Base-by-base conservation (phyloP, 2,329 filamentous ascomycete genomes). In the Ceratocystis papillata region DNA sequence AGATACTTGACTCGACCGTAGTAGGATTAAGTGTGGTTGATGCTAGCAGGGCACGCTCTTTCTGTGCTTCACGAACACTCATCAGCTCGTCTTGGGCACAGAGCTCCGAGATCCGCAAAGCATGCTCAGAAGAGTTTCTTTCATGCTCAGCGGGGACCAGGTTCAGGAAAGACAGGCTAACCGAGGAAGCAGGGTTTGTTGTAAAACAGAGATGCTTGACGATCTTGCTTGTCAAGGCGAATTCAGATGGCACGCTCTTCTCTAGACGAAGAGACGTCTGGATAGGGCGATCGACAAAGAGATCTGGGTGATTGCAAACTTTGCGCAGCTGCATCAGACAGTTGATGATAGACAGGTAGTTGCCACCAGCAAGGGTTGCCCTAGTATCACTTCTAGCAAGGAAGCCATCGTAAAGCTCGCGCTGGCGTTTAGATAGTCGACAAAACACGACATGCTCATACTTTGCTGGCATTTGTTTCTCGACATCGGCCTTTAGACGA, bases 381-480 rank as follows among this genome's bases (percentile, higher is more conserved):
- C 90, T 87, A 0, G 94, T 97, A 71, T 96, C 90, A 2, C 88
- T 87, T 66, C 92, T 86, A 44, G 90, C 90, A 77, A 99, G 85
- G 75, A 97, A 99, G 1, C 93, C 93, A 76, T 99, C 94, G 72
- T 99, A 99, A 7, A 99, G 79, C 75, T 96, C 94, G 55, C 94
- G 86, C 73, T 99, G 94, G 28, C 94, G 87, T 74, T 97, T 96
- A 5, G 93, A 97, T 3, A 99, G 80, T 57, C 93, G 88, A 75
- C 94, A 99, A 72, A 96, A 92, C 69, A 97, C 89, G 22, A 99
- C 91, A 72, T 96, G 92, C 75, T 99, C 95, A 73, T 96, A 96
- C 75, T 99, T 99, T 68, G 85, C 92, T 0, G 95, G 94, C 89
- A 99, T 96, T 74, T 99, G 94, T 77, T 97, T 96, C 77, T 99